These are phyloP conservation scores for Metschnikowia proteae DNA, from an alignment of 805 yeast species.

Conservation along the genomic window DNA sequence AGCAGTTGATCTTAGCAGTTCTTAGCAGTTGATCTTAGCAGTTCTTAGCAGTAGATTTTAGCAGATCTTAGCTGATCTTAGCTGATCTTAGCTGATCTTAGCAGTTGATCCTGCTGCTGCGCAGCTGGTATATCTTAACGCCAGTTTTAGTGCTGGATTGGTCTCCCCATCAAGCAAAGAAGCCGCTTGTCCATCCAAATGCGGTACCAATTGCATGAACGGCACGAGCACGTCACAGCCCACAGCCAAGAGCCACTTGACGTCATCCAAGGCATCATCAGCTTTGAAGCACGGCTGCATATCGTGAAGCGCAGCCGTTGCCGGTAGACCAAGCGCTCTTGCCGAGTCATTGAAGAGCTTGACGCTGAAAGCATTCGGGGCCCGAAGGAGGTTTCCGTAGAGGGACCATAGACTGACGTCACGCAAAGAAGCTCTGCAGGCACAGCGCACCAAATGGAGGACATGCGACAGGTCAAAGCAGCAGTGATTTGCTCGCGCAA, in stretches of 20 bases:
- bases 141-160: not conserved
- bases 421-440: slow-evolving; percentile 12
- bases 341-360: not conserved
- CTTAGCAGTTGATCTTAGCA: no score
- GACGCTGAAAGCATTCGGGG: not conserved
- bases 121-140: not conserved
- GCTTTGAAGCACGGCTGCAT: not conserved
- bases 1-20: no score
- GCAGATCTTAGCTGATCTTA: no score
- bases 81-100: no score
- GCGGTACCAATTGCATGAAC: slow-evolving; percentile 6
- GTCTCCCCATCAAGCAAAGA: not conserved
- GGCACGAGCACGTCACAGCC: slow-evolving; percentile 13
- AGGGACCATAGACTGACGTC: slow-evolving; percentile 21
- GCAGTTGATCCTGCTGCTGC: no score
- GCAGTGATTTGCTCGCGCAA: slow-evolving; percentile 8
- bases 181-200: not conserved
- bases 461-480: slow-evolving; percentile 8
- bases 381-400: slow-evolving; percentile 7
- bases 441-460: slow-evolving; percentile 3
- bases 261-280: not conserved
- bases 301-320: no score
- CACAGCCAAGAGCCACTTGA: slow-evolving; percentile 16
- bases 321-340: not conserved
- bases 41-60: no score